These are phyloP conservation scores for Mollisiaceae sp. DNA, from an alignment of 2,329 filamentous ascomycete species.

Conservation along the genomic window DNA sequence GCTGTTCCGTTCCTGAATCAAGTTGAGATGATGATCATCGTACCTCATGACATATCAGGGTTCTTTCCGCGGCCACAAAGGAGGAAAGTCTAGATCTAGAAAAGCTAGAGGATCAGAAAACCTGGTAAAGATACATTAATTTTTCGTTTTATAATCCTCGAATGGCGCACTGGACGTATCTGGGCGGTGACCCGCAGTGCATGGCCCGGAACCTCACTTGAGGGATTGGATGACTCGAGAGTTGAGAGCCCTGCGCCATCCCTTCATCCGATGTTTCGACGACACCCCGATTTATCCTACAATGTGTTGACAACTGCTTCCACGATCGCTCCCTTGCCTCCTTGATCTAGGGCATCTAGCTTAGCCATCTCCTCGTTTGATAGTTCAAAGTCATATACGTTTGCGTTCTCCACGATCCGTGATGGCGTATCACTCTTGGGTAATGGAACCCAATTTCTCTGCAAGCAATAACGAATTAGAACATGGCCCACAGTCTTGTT, in stretches of 20 bases:
- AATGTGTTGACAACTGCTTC: slow-evolving; percentile 33
- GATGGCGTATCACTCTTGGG: slow-evolving; percentile 67
- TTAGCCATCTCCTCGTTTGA: slow-evolving; percentile 59
- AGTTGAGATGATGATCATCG: neutral
- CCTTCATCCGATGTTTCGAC: neutral
- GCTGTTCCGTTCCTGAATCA: neutral
- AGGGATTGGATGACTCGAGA: neutral
- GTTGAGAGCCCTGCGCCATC: neutral
- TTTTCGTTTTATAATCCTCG: neutral
- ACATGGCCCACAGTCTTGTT: slow-evolving; percentile 67
- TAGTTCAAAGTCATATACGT: slow-evolving; percentile 66
- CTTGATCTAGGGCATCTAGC: slow-evolving; percentile 57
- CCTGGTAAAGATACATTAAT: neutral
- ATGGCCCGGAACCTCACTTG: neutral
- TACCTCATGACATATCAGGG: neutral
- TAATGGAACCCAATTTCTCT: slow-evolving; percentile 72
- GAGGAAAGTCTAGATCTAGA: neutral
- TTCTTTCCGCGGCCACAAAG: neutral
- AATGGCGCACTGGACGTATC: neutral
- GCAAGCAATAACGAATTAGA: slow-evolving; percentile 70
- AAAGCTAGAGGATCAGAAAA: neutral
- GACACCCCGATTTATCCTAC: neutral
- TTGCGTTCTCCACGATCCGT: slow-evolving; percentile 63
- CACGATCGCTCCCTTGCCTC: slow-evolving; percentile 47
- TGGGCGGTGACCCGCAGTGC: neutral